Base-by-base conservation (phyloP, 2,329 filamentous ascomycete genomes). In the Verticillium klebahnii region DNA sequence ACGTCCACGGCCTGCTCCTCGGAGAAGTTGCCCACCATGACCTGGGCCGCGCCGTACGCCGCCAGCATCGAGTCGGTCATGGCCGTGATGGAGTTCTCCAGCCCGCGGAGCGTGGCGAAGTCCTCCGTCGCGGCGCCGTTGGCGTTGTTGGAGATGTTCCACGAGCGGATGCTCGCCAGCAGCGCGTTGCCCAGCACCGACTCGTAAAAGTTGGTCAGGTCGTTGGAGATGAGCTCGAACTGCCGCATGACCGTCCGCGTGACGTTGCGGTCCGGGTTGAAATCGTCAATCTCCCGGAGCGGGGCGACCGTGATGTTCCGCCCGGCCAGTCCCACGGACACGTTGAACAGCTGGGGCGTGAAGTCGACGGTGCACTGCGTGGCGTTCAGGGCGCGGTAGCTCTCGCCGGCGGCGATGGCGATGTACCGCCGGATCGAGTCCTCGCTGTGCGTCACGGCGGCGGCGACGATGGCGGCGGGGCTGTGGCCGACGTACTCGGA, bases 131-230 rank as follows among this genome's bases (percentile, higher is more conserved):
- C 52, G 1, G 36, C 19, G 11, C 54, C 61, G 11, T 62, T 29
- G 8, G 29, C 39, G 17, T 60, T 60, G 25, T 25, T 54, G 19
- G 63, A 63, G 2, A 19, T 64, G 17, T 63, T 61, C 59, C 56
- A 62, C 31, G 62, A 62, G 1, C 63, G 60, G 50, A 75, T 72
- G 60, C 70, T 74, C 11, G 69, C 65, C 36, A 74, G 72, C 52
- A 77, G 66, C 1, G 74, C 70, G 54, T 73, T 66, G 19, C 74
- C 74, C 1, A 76, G 68, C 0, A 73, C 67, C 0, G 74, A 77
- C 23, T 72, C 69, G 64, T 75, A 74, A 2, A 77, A 56, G 50
- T 72, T 77, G 2, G 71, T 76, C 61, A 74, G 66, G 61, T 74
- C 73, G 57, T 75, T 75, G 5, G 74, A 70, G 23, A 75, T 69